Percentiles rank a stretch among this genome's conserved stretches.
phyloP scores from a whole-genome alignment of 805 yeast species.

The Ogataea ganodermae region DNA sequence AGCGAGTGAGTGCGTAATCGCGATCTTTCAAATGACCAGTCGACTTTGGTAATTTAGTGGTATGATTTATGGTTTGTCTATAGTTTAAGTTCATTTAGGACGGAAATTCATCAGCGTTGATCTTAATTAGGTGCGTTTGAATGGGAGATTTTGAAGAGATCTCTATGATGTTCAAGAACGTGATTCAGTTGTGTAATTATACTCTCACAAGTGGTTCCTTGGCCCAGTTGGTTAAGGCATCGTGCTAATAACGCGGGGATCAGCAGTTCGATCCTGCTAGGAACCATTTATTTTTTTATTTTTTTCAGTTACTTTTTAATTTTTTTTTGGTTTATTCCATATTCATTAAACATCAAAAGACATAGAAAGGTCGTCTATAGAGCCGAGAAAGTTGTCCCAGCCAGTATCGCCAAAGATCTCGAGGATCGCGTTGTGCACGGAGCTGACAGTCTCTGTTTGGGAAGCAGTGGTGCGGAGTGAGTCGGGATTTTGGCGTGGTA shows the following conservation, averaged over 20 bases:
- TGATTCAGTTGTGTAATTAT: neutral
- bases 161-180: neutral
- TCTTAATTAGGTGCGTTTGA: too few relatives aligned
- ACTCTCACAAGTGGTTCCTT: slow-evolving; percentile 34
- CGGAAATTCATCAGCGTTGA: too few relatives aligned
- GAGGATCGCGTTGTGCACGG: slow-evolving; percentile 26
- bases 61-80: neutral
- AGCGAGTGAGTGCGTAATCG: neutral
- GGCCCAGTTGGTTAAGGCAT: slow-evolving; percentile 50
- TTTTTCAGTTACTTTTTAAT: slow-evolving; percentile 5
- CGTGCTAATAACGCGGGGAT: slow-evolving; percentile 55
- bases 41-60: neutral
- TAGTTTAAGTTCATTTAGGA: too few relatives aligned
- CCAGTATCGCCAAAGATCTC: slow-evolving; percentile 35
- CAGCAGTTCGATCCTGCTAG: slow-evolving; percentile 90
- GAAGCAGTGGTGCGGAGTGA: too few relatives aligned
- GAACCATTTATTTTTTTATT: slow-evolving; percentile 51
- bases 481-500: neutral
- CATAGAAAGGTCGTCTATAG: slow-evolving; percentile 32
- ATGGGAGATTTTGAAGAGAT: neutral
- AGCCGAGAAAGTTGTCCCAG: slow-evolving; percentile 32
- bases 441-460: slow-evolving; percentile 1
- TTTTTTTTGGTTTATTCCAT: neutral
- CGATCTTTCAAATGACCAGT: too few relatives aligned
- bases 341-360: slow-evolving; percentile 20